A percentile compares a stretch with the other conserved stretches of the same genome.
phyloP scores from a whole-genome alignment of 768 basidiomycete genomes.

The Rhizopogon roseolus region DNA sequence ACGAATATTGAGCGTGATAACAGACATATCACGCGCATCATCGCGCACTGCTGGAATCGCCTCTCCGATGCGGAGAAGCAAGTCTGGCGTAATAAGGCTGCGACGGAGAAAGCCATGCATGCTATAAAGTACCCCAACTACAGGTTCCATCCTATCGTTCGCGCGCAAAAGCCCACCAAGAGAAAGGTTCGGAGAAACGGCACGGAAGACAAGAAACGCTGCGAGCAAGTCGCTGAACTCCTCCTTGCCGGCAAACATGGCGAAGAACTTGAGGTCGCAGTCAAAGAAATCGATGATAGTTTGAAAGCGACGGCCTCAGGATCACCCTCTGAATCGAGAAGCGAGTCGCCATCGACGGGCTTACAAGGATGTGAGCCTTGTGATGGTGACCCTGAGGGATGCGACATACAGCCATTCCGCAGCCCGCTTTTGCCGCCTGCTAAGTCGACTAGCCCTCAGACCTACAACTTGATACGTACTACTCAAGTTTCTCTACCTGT shows the following conservation, averaged over 20 bases:
- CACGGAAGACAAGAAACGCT: constrained; percentile 42
- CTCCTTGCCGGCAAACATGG: constrained; percentile 48
- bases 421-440: constrained; percentile 26
- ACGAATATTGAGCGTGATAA: constrained; percentile 51
- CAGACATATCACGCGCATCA: constrained; percentile 52
- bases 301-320: background rate
- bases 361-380: background rate
- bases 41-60: constrained; percentile 51
- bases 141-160: constrained; percentile 43
- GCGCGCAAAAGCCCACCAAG: constrained; percentile 40
- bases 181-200: constrained; percentile 51
- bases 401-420: constrained; percentile 18
- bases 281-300: constrained; percentile 28
- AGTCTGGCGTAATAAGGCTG: constrained; percentile 46
- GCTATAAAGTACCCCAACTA: constrained; percentile 47
- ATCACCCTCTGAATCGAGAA: background rate
- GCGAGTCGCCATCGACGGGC: background rate
- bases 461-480: background rate
- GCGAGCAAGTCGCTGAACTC: constrained; percentile 44
- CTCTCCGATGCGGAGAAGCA: constrained; percentile 46
- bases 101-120: constrained; percentile 48
- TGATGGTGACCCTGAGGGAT: background rate
- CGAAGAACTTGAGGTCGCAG: constrained; percentile 40
- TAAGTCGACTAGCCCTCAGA: background rate
- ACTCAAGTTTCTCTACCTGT: background rate